Conservation (phyloP, 192 early-diverging fungal genomes). For the Dissophora ornata region DNA sequence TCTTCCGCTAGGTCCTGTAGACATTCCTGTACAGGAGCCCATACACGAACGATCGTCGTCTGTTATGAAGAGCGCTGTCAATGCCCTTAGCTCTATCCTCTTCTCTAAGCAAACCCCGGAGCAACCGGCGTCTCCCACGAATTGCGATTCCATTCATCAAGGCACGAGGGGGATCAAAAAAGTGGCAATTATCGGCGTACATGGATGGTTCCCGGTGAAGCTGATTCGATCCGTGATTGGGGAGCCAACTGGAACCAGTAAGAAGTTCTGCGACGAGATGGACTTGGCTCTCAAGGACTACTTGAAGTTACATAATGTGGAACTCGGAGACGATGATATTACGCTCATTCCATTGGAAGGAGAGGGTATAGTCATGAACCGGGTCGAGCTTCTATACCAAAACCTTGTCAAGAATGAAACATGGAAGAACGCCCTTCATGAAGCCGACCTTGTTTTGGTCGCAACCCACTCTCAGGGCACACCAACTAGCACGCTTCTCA, state of each 20-base stretch:
- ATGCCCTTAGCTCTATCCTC: constrained; percentile 60
- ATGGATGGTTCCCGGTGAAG: constrained; percentile 94
- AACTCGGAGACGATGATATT: constrained; percentile 58
- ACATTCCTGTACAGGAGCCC: not conserved
- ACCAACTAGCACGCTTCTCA: constrained; percentile 83
- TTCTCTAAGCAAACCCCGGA: constrained; percentile 16
- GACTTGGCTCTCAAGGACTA: constrained; percentile 69
- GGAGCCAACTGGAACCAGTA: constrained; percentile 93
- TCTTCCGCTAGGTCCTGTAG: not conserved
- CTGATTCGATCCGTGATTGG: constrained; percentile 82
- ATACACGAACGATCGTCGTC: constrained; percentile 24
- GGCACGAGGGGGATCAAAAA: constrained; percentile 54
- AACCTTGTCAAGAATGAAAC: constrained; percentile 70
- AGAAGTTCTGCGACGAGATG: constrained; percentile 92
- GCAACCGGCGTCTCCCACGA: constrained; percentile 46
- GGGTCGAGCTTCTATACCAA: constrained; percentile 84
- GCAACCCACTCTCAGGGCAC: constrained; percentile 96
- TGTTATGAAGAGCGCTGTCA: constrained; percentile 49
- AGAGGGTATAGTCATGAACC: constrained; percentile 90
- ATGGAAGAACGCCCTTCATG: constrained; percentile 54
- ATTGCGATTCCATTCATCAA: constrained; percentile 7
- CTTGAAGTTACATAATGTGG: constrained; percentile 63
- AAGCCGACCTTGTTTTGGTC: constrained; percentile 86
- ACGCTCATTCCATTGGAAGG: constrained; percentile 88
- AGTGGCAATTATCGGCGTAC: constrained; percentile 86